Evolutionary conservation across 1,284 basidiomycete genomes (phyloP).

Genomic region (Cutaneotrichosporon curvatum): DNA sequence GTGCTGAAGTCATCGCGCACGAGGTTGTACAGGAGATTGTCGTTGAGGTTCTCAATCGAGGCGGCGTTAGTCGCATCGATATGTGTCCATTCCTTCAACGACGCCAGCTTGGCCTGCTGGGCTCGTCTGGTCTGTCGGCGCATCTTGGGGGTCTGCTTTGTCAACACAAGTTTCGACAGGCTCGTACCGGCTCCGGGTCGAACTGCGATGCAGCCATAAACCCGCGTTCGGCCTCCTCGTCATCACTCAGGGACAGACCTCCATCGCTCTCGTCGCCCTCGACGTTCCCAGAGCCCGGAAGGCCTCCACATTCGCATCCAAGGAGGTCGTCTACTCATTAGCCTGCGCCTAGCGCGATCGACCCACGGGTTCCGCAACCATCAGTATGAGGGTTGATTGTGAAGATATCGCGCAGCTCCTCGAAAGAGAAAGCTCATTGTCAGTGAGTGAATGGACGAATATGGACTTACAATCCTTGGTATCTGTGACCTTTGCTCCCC

Average conservation of each 20-base stretch:
- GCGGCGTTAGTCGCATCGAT: slow-evolving; percentile 49
- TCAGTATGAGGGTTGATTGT: slow-evolving; percentile 67
- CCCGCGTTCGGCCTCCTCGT: slow-evolving; percentile 47
- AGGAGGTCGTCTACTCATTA: slow-evolving; percentile 54
- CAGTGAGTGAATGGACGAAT: slow-evolving; percentile 51
- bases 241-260: slow-evolving; percentile 8
- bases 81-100: slow-evolving; percentile 82
- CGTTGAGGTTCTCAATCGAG: slow-evolving; percentile 51
- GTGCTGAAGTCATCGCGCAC: slow-evolving; percentile 24
- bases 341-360: neutral
- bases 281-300: slow-evolving; percentile 21
- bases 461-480: slow-evolving; percentile 63
- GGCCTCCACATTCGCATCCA: slow-evolving; percentile 57
- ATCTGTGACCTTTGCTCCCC: slow-evolving; percentile 17
- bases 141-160: neutral
- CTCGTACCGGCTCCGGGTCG: slow-evolving; percentile 34
- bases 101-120: slow-evolving; percentile 68
- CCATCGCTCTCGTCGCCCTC: slow-evolving; percentile 20
- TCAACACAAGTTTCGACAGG: neutral
- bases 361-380: slow-evolving; percentile 70
- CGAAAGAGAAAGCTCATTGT: slow-evolving; percentile 64
- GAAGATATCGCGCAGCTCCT: slow-evolving; percentile 91
- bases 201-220: slow-evolving; percentile 67
- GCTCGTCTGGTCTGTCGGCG: slow-evolving; percentile 38
- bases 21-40: slow-evolving; percentile 29